These are phyloP conservation scores for Excoecaria cochinchinensis DNA, from an alignment of 345 rosid species.

Conservation along the genomic window DNA sequence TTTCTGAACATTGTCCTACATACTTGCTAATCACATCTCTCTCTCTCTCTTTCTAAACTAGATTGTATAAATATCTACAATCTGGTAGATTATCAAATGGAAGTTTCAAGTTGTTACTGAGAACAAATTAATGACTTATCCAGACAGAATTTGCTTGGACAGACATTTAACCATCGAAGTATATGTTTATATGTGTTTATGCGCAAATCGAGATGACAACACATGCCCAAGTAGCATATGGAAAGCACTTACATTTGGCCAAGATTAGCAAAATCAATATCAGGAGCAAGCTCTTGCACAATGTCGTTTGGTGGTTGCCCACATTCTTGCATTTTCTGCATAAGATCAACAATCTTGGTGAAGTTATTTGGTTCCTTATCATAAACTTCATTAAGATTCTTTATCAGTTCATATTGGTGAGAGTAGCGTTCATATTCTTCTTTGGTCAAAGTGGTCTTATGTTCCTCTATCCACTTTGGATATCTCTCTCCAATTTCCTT, in stretches of 20 bases:
- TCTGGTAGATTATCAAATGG: not conserved
- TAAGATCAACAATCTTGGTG: slow-evolving; percentile 78
- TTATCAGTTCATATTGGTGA: slow-evolving; percentile 70
- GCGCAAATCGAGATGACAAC: not conserved
- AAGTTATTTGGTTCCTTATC: slow-evolving; percentile 73
- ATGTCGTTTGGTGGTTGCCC: slow-evolving; percentile 97
- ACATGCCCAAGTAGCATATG: not conserved
- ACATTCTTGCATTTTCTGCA: slow-evolving; percentile 99
- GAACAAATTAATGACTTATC: not conserved
- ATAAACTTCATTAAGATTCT: slow-evolving; percentile 74
- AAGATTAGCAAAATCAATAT: slow-evolving; percentile 70
- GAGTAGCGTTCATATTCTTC: slow-evolving; percentile 70
- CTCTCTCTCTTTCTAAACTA: not conserved
- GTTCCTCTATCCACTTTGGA: slow-evolving; percentile 91
- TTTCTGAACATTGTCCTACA: not conserved
- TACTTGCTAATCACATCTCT: not conserved
- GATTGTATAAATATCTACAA: not conserved
- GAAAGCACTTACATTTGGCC: slow-evolving; percentile 72
- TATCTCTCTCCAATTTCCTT: slow-evolving; percentile 88
- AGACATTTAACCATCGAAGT: not conserved
- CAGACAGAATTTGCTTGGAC: not conserved
- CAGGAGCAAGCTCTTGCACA: slow-evolving; percentile 87
- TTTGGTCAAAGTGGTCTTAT: slow-evolving; percentile 51
- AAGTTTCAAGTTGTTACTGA: not conserved
- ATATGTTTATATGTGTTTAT: not conserved